Evolutionary conservation across 2,329 filamentous ascomycete species (phyloP).

Genomic region (Cytospora piceicola): DNA sequence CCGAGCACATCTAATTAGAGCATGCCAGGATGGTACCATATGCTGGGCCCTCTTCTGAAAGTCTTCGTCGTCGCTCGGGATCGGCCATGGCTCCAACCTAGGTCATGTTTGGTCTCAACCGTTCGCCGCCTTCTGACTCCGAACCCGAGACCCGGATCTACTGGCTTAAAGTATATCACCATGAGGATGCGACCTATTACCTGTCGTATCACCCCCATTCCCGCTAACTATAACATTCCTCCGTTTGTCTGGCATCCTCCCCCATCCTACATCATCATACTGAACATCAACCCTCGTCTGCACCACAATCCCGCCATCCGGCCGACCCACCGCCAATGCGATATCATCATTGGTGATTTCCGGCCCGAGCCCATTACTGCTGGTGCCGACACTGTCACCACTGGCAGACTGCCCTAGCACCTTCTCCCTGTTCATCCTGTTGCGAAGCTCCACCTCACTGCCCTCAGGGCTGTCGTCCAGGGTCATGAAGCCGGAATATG

Average conservation of each 20-base stretch:
- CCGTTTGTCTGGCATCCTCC: background rate
- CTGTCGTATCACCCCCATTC: background rate
- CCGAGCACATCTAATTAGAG: background rate
- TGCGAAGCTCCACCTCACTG: background rate
- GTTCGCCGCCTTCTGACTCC: conserved; percentile 17
- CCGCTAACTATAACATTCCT: background rate
- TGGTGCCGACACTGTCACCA: background rate
- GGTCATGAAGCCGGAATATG: background rate
- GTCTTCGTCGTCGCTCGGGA: conserved; percentile 31
- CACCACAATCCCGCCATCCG: background rate
- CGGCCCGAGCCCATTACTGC: background rate
- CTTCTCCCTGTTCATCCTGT: background rate
- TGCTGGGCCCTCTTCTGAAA: conserved; percentile 20
- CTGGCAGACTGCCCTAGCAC: background rate
- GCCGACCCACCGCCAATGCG: background rate
- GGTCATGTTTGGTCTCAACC: conserved; percentile 5
- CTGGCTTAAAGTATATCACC: background rate
- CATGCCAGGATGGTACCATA: conserved; percentile 7
- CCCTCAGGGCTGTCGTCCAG: background rate
- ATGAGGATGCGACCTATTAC: background rate
- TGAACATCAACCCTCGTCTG: background rate
- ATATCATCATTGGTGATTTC: background rate
- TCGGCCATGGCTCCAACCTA: conserved; percentile 21
- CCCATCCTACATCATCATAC: background rate
- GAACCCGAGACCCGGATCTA: background rate